A percentile compares a stretch with the other conserved stretches of the same genome.
These are phyloP conservation scores for Apiospora saccharicola DNA, from an alignment of 2,329 filamentous ascomycete species.

Conservation along the genomic window DNA sequence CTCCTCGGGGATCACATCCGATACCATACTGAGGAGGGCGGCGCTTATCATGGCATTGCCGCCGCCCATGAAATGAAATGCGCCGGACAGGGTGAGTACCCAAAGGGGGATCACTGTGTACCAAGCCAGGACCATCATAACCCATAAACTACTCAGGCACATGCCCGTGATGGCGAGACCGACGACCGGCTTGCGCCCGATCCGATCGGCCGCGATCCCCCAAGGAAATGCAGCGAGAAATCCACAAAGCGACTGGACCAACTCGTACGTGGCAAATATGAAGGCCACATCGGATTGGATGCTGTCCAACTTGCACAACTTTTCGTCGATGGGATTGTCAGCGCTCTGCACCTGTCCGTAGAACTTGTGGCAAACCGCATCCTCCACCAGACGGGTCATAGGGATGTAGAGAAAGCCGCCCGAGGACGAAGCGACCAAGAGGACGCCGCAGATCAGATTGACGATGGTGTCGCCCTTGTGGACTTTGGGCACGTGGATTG, in stretches of 20 bases:
- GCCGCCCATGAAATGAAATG: slow-evolving; percentile 44
- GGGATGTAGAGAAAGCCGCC: slow-evolving; percentile 44
- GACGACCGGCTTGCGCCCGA: slow-evolving; percentile 47
- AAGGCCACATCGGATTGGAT: slow-evolving; percentile 47
- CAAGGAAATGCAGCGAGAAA: slow-evolving; percentile 47
- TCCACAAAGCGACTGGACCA: slow-evolving; percentile 43
- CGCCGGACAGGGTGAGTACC: slow-evolving; percentile 44
- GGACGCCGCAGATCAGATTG: slow-evolving; percentile 42
- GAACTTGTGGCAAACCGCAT: slow-evolving; percentile 47
- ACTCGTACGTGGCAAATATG: slow-evolving; percentile 41
- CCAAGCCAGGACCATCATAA: slow-evolving; percentile 45
- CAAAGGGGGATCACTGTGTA: slow-evolving; percentile 41
- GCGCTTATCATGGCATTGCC: slow-evolving; percentile 44
- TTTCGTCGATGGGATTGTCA: slow-evolving; percentile 45
- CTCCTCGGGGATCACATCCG: slow-evolving; percentile 47
- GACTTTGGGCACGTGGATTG: slow-evolving; percentile 35
- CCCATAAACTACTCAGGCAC: slow-evolving; percentile 37
- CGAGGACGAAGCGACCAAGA: slow-evolving; percentile 42
- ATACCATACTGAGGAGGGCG: slow-evolving; percentile 45
- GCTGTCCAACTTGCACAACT: slow-evolving; percentile 42
- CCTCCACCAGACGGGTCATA: slow-evolving; percentile 44
- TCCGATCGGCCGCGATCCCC: slow-evolving; percentile 46
- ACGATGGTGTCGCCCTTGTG: slow-evolving; percentile 39
- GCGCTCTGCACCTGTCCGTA: slow-evolving; percentile 38
- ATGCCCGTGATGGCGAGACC: slow-evolving; percentile 42